phyloP scores from a whole-genome alignment of 2,329 filamentous ascomycete species.

The Penicillium vulpinum region DNA sequence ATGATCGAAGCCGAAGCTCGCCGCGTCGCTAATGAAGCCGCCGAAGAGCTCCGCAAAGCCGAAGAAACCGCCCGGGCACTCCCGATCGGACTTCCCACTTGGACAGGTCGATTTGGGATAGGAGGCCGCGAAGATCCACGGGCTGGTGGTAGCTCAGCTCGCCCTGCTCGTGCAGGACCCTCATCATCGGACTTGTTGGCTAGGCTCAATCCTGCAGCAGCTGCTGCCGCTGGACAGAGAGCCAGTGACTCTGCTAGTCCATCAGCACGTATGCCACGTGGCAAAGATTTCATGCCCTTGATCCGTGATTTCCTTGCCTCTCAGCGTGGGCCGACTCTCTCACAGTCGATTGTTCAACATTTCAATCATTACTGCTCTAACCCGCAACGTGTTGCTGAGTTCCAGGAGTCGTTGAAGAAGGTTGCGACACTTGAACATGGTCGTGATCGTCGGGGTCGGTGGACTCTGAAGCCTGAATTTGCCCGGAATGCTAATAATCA shows the following conservation, averaged over 20 bases:
- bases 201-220: conserved; percentile 34
- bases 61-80: conserved; percentile 70
- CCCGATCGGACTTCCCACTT: conserved; percentile 83
- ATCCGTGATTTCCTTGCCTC: conserved; percentile 77
- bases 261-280: conserved; percentile 42
- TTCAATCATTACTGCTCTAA: conserved; percentile 79
- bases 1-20: conserved; percentile 82
- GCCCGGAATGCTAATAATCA: conserved; percentile 19
- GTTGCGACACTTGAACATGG: conserved; percentile 67
- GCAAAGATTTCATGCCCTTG: conserved; percentile 66
- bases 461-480: conserved; percentile 62
- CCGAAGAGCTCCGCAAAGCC: conserved; percentile 70
- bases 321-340: conserved; percentile 76
- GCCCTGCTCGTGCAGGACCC: conserved; percentile 38
- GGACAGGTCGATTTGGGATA: conserved; percentile 83
- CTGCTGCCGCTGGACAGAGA: not conserved
- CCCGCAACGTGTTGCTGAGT: conserved; percentile 69
- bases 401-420: conserved; percentile 74
- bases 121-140: conserved; percentile 60
- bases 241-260: not conserved
- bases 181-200: conserved; percentile 44
- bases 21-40: conserved; percentile 74
- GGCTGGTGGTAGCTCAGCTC: conserved; percentile 36
- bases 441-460: conserved; percentile 52
- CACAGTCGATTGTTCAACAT: conserved; percentile 84